Conservation (phyloP, 345 rosid genomes). For the Tarenaya hassleriana region DNA sequence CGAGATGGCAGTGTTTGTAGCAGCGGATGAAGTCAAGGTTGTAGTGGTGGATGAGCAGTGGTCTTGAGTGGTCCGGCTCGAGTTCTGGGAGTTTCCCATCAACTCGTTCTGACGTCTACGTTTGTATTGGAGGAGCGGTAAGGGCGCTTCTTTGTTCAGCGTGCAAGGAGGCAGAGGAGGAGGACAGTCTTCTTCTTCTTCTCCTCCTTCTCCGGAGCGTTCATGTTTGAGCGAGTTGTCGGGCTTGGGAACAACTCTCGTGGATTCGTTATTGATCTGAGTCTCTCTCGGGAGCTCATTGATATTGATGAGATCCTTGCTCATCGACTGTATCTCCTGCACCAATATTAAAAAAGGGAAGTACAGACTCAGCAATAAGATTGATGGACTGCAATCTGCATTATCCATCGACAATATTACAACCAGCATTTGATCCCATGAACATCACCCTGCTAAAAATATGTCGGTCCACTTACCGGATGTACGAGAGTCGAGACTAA, state of each 20-base stretch:
- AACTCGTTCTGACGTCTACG: conserved; percentile 57
- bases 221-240: conserved; percentile 23
- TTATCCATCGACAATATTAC: too few relatives aligned
- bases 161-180: conserved; percentile 37
- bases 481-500: too few relatives aligned
- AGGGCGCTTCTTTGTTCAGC: conserved; percentile 53
- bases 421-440: too few relatives aligned
- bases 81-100: conserved; percentile 38
- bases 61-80: conserved; percentile 52
- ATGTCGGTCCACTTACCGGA: too few relatives aligned
- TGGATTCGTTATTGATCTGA: conserved; percentile 23
- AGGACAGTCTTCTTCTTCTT: conserved; percentile 34
- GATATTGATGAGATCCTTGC: conserved; percentile 27
- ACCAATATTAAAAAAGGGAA: conserved; percentile 1
- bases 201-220: conserved; percentile 28
- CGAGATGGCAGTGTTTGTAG: conserved; percentile 59
- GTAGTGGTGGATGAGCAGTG: conserved; percentile 58
- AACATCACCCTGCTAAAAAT: neutral
- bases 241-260: too few relatives aligned
- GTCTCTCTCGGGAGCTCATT: conserved; percentile 31
- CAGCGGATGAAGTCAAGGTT: conserved; percentile 34
- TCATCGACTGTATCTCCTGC: conserved; percentile 34
- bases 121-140: conserved; percentile 63
- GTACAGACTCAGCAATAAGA: too few relatives aligned
- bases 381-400: too few relatives aligned